phyloP scores from a whole-genome alignment of 2,329 filamentous ascomycete genomes.

The Fusarium sp. region DNA sequence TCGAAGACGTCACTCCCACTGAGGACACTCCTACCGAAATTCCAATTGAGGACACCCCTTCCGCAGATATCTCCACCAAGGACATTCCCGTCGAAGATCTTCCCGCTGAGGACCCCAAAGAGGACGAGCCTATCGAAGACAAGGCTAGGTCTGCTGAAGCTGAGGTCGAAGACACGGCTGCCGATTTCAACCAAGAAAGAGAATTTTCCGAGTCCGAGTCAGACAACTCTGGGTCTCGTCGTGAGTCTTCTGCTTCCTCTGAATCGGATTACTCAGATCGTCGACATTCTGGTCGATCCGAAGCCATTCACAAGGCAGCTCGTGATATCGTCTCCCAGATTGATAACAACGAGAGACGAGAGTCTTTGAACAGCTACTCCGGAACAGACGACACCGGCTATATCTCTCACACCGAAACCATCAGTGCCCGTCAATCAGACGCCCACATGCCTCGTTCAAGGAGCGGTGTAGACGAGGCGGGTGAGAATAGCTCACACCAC shows the following conservation, averaged over 20 bases:
- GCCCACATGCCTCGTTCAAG: conserved; percentile 40
- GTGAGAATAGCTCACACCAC: conserved; percentile 65
- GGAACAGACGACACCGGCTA: conserved; percentile 44
- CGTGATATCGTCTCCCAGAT: conserved; percentile 64
- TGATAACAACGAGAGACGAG: conserved; percentile 52
- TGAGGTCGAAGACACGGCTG: conserved; percentile 23
- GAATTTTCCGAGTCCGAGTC: conserved; percentile 38
- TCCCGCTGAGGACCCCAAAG: conserved; percentile 17
- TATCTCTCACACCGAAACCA: conserved; percentile 46
- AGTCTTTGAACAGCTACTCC: conserved; percentile 45
- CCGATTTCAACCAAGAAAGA: conserved; percentile 20
- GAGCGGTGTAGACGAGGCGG: conserved; percentile 48
- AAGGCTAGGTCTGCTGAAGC: conserved; percentile 19
- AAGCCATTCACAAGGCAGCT: conserved; percentile 68
- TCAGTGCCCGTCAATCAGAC: conserved; percentile 46
- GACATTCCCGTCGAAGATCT: conserved; percentile 20
- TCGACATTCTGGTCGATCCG: conserved; percentile 61
- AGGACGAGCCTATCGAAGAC: conserved; percentile 20
- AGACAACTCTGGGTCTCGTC: conserved; percentile 36
- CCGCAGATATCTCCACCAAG: conserved; percentile 21
- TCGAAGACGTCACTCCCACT: conserved; percentile 22
- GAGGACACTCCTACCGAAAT: conserved; percentile 26
- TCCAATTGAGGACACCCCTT: conserved; percentile 21
- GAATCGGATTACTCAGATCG: conserved; percentile 48
- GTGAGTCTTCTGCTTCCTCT: conserved; percentile 45